phyloP scores from a whole-genome alignment of 2,329 filamentous ascomycete species.

The Aspergillaceae sp. region DNA sequence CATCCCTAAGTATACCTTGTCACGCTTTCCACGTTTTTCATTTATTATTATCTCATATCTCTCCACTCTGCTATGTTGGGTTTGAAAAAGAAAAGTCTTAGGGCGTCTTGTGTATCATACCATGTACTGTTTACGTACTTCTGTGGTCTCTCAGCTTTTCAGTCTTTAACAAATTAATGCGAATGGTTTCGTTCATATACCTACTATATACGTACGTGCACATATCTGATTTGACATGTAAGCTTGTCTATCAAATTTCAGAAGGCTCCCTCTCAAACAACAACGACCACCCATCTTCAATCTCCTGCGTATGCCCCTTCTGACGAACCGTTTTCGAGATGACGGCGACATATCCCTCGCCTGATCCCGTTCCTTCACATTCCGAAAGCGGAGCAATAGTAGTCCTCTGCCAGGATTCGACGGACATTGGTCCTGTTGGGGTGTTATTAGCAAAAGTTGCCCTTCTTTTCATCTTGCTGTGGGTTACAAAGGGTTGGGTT shows the following conservation, averaged over 20 bases:
- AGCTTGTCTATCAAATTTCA: no score
- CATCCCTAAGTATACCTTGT: slow-evolving; percentile 5
- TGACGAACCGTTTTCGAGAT: no score
- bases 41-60: slow-evolving; percentile 7
- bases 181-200: no score
- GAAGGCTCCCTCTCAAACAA: no score
- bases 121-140: slow-evolving; percentile 12
- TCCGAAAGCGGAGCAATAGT: no score
- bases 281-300: no score
- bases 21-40: slow-evolving; percentile 2
- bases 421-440: slow-evolving; percentile 30
- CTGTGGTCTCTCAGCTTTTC: slow-evolving; percentile 3
- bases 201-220: no score
- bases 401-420: slow-evolving; percentile 19
- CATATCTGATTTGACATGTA: no score
- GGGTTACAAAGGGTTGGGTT: slow-evolving; percentile 27
- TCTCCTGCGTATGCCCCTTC: no score
- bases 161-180: slow-evolving; percentile 6
- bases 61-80: slow-evolving; percentile 19
- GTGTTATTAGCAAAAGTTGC: no score
- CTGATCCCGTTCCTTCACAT: no score
- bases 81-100: slow-evolving; percentile 14
- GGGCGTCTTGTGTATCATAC: slow-evolving; percentile 20
- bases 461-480: background rate
- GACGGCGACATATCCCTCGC: no score